Conservation (phyloP, 1,284 basidiomycete genomes). For the Austroboletus niveus region DNA sequence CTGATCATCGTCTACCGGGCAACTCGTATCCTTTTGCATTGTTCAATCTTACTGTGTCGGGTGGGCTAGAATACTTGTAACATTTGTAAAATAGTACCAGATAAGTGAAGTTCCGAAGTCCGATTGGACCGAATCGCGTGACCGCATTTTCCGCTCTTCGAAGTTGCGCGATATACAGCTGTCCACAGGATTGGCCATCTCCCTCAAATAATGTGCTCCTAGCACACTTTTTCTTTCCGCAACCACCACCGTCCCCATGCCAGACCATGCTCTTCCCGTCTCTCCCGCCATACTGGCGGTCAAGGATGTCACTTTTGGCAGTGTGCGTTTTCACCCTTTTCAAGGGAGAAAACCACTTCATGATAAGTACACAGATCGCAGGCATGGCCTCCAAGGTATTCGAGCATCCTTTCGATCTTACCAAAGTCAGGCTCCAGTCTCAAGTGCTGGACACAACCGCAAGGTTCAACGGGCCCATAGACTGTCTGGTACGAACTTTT, state of each 20-base stretch:
- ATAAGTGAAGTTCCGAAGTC: too few species aligned
- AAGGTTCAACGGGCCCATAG: constrained; percentile 79
- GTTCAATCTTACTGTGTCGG: constrained; percentile 58
- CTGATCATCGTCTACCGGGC: constrained; percentile 34
- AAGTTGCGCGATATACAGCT: too few species aligned
- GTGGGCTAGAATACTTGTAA: too few species aligned
- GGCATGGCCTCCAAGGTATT: constrained; percentile 74
- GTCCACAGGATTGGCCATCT: too few species aligned
- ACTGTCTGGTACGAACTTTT: constrained; percentile 84
- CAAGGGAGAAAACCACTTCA: neutral
- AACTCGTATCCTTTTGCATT: constrained; percentile 52
- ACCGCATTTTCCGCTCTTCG: too few species aligned
- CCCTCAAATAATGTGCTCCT: constrained; percentile 30
- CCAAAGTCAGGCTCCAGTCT: constrained; percentile 84
- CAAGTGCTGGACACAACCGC: constrained; percentile 74
- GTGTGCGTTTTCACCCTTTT: constrained; percentile 35
- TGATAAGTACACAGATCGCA: constrained; percentile 48
- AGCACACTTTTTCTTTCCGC: constrained; percentile 14
- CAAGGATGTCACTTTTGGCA: constrained; percentile 52
- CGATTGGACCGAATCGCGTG: too few species aligned
- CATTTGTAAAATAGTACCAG: too few species aligned
- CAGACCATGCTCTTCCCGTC: constrained; percentile 16
- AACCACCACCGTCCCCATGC: constrained; percentile 15
- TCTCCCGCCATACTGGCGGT: constrained; percentile 32
- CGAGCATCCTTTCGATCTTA: constrained; percentile 73